Evolutionary conservation across 108 stramenopile species (phyloP), one percentile per base, ranked within the genome.

Genomic region (Hondaea fermentalgiana): DNA sequence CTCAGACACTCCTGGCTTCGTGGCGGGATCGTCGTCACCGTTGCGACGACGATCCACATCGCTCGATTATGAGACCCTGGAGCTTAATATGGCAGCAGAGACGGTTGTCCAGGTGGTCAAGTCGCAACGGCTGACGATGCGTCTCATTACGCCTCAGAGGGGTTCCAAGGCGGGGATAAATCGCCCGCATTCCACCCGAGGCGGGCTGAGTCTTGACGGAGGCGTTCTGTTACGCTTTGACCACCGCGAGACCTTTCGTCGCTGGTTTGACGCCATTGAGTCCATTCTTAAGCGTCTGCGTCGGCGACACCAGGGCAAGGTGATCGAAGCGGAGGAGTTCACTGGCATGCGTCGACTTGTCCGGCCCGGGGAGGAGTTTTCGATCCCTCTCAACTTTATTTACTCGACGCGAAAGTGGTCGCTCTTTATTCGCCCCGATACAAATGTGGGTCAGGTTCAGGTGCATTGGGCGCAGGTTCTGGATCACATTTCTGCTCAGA

Each of bases 371-470:
- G 76, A 83, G 51, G 49, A 83, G 25, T 83, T 83, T 23, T 53
- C 76, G 76, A 83, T 83, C 51, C 76, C 76, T 12, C 45, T 83
- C n/a, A 83, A 83, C 28, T 83, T 53, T 83, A 8, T 83, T 14
- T 83, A 83, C 51, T 53, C 49, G n/a, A 83, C 76, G n/a, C 45
- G 28, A 6, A 83, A 83, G 76, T 83, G 76, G 76, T 83, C 76
- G 6, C 76, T 83, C 25, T 53, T 47, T 47, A 12, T 83, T 12
- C 45, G 51, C 1, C 76, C 76, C 25, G 49, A 83, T 35, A 16
- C 23, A 16, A 23, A 23, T 2, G 76, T 45, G 19, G 17, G 28
- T 2, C 76, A 12, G 45, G 49, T 83, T 23, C 49, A 10, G n/a
- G 76, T 83, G 49, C 45, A 23, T 12, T 83, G 76, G 76, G 76